phyloP scores from a whole-genome alignment of 2,329 filamentous ascomycete species.

The Penicillium olsonii region DNA sequence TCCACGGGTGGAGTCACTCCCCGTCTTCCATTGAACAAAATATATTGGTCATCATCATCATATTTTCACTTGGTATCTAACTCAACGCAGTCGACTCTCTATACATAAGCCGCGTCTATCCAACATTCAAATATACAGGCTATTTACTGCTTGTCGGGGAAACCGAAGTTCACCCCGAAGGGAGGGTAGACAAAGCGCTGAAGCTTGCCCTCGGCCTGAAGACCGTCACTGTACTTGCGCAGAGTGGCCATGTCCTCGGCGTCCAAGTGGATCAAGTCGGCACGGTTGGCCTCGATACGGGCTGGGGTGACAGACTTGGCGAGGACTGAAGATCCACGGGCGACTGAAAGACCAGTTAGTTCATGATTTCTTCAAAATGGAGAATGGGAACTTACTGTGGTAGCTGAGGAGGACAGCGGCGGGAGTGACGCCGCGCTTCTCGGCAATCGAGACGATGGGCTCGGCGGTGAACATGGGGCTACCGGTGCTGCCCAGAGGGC shows the following conservation, averaged over 20 bases:
- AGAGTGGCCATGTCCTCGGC: conserved; percentile 40
- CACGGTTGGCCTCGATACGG: conserved; percentile 44
- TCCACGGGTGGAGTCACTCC: no score
- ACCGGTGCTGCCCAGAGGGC: conserved; percentile 44
- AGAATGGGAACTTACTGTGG: conserved; percentile 36
- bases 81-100: conserved; percentile 4
- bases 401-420: conserved; percentile 47
- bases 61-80: conserved; percentile 7
- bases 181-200: conserved; percentile 65
- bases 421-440: conserved; percentile 41
- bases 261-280: conserved; percentile 40
- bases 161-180: conserved; percentile 69
- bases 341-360: conserved; percentile 27
- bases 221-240: conserved; percentile 37
- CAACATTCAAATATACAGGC: neutral
- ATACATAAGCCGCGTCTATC: conserved; percentile 4
- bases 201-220: conserved; percentile 33
- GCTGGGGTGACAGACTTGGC: conserved; percentile 45
- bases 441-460: conserved; percentile 44
- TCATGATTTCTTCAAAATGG: neutral
- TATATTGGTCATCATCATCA: conserved; percentile 10
- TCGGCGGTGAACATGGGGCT: conserved; percentile 45
- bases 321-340: conserved; percentile 43
- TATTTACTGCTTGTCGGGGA: conserved; percentile 62
- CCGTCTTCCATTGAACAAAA: no score